Conservation (phyloP, 2,329 filamentous ascomycete species). For the Trichoderma simmonsii region DNA sequence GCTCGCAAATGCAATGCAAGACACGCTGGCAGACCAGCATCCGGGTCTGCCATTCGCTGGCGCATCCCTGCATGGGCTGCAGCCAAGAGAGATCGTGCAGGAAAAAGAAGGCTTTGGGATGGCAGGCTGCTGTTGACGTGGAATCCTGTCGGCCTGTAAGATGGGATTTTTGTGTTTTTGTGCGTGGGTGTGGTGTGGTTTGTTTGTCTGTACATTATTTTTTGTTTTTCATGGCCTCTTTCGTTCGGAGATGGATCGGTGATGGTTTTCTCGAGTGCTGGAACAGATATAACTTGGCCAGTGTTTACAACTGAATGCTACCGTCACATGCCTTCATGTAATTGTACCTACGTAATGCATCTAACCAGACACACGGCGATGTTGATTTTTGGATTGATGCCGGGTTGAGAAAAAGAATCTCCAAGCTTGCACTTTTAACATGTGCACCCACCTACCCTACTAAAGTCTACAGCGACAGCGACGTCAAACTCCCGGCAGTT, state of each 20-base stretch:
- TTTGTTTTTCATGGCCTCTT: neutral
- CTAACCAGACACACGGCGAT: neutral
- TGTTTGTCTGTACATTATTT: neutral
- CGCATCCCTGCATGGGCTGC: constrained; percentile 11
- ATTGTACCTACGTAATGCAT: neutral
- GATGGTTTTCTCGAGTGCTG: neutral
- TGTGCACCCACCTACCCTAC: neutral
- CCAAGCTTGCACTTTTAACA: neutral
- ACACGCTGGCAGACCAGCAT: constrained; percentile 28
- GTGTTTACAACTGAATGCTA: neutral
- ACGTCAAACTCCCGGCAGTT: neutral
- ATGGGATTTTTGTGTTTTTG: neutral
- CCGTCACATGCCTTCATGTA: neutral
- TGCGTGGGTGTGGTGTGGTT: neutral
- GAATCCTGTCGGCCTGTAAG: constrained; percentile 5
- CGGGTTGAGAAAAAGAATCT: neutral
- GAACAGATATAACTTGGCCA: neutral
- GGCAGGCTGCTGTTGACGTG: constrained; percentile 11
- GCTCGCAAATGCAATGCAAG: constrained; percentile 27
- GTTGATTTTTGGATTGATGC: neutral
- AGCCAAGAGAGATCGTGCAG: constrained; percentile 17
- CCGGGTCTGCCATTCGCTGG: constrained; percentile 9
- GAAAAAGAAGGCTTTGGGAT: neutral
- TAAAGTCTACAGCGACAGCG: neutral
- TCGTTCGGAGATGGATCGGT: neutral